Evolutionary conservation across 2,329 filamentous ascomycete genomes (phyloP), one percentile per base, ranked within the genome.

Genomic region (Phaeoacremonium minimum): DNA sequence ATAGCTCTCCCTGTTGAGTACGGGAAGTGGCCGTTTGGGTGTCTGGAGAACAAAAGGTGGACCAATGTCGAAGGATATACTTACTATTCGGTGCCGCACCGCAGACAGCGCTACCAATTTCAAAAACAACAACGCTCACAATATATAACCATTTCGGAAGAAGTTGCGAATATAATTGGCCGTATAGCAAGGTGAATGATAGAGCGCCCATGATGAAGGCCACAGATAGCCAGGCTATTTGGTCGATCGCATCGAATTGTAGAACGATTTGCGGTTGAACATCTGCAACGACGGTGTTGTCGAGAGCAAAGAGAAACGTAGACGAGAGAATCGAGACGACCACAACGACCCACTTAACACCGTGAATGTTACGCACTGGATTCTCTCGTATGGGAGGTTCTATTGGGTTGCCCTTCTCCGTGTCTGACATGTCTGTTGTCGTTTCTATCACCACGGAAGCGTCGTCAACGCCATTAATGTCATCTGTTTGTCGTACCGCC

Each of bases 211-310:
- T 9, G 9, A 28, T 7, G 17, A 34, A 38, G 13, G 31, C 26
- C n/a, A 38, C 36, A 4, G 22, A 30, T 5, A 38, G 17, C 36
- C 36, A 34, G n/a, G 31, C 14, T 11, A 38, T 5, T 15, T 30
- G 28, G 4, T 33, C 22, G 18, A 34, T 28, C 7, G 18, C 35
- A 7, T 31, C 32, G 15, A 42, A 19, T 18, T 32, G 26, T 7
- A 34, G 12, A 18, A 38, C 32, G 28, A 42, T 36, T 17, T 36
- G 32, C 15, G 28, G 26, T 29, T 38, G 32, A 29, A 42, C 29
- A 35, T 42, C 28, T 3, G 36, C 40, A n/a, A 38, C 36, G 15
- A 42, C 33, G n/a, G 40, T 42, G 17, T 37, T 42, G 36, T 42
- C 40, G 12, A 42, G 40, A 13, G 40, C 40, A 16, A 35, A 42